Conservation (phyloP, 805 yeast species). For the Teunomyces funiuensis region DNA sequence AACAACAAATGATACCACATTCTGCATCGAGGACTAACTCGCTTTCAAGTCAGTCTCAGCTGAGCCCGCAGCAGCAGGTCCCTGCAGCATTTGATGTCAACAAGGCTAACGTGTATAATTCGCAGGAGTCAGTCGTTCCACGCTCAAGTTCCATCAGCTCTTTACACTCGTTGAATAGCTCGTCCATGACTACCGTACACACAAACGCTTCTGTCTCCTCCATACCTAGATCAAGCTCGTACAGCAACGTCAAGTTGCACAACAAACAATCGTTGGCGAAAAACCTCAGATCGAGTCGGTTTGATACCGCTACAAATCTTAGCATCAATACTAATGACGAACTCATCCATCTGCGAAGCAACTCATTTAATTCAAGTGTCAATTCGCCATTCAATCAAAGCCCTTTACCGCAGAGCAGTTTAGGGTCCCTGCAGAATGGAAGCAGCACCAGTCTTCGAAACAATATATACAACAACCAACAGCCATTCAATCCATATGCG, state of each 20-base stretch:
- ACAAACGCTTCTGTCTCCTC: conserved; percentile 8
- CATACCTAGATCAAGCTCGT: conserved; percentile 14
- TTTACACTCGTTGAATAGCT: not conserved
- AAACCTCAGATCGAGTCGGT: conserved; percentile 20
- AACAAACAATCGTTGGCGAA: conserved; percentile 18
- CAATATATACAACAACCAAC: conserved; percentile 1
- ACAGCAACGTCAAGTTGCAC: conserved; percentile 19
- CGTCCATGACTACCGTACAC: not conserved
- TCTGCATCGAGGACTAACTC: conserved; percentile 7
- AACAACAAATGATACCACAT: not conserved
- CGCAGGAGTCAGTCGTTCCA: conserved; percentile 6
- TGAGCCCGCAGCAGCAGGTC: not conserved
- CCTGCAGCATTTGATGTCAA: not conserved
- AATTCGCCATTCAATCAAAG: not conserved
- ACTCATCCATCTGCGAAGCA: not conserved
- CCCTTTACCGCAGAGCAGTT: not conserved
- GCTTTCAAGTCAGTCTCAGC: conserved; percentile 5
- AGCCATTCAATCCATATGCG: not conserved
- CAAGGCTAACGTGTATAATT: not conserved
- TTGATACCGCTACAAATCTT: conserved; percentile 29
- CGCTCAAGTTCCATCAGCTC: conserved; percentile 5
- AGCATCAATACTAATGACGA: conserved; percentile 3
- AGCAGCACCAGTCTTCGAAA: not conserved
- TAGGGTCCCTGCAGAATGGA: not conserved
- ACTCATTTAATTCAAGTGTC: not conserved